Evolutionary conservation across 2,329 filamentous ascomycete species (phyloP).

Genomic region (Stagonosporopsis chrysanthemi): DNA sequence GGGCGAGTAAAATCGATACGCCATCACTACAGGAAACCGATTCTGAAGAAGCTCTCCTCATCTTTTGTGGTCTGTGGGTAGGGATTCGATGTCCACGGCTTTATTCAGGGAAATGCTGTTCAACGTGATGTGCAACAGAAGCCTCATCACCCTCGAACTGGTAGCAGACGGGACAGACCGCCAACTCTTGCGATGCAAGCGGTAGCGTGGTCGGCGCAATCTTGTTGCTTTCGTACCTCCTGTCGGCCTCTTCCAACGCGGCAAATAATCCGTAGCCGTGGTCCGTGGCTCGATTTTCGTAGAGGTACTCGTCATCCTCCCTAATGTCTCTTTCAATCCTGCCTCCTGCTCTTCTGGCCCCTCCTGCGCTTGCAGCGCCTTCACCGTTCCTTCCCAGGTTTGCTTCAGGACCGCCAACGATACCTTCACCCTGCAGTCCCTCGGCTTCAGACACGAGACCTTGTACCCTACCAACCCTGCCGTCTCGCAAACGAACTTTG

Average conservation of each 20-base stretch:
- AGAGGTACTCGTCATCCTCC: constrained; percentile 42
- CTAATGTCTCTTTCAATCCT: constrained; percentile 39
- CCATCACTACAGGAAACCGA: background rate
- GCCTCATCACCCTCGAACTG: constrained; percentile 72
- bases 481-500: constrained; percentile 76
- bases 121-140: constrained; percentile 73
- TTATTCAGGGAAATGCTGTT: constrained; percentile 58
- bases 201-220: constrained; percentile 38
- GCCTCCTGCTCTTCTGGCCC: constrained; percentile 22
- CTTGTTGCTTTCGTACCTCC: constrained; percentile 34
- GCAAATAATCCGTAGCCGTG: constrained; percentile 29
- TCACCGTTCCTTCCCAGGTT: constrained; percentile 40
- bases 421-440: constrained; percentile 32
- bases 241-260: constrained; percentile 39
- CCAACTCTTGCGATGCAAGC: constrained; percentile 26
- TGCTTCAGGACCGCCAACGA: constrained; percentile 34
- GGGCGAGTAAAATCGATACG: background rate
- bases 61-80: background rate
- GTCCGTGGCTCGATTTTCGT: constrained; percentile 27
- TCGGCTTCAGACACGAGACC: constrained; percentile 55
- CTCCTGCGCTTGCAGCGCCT: constrained; percentile 12
- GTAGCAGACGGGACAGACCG: constrained; percentile 69
- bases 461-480: constrained; percentile 77
- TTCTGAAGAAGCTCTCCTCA: background rate
- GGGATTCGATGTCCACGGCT: background rate